phyloP scores from a whole-genome alignment of 202 grass and related monocot species.

The Elaeis oleifera region DNA sequence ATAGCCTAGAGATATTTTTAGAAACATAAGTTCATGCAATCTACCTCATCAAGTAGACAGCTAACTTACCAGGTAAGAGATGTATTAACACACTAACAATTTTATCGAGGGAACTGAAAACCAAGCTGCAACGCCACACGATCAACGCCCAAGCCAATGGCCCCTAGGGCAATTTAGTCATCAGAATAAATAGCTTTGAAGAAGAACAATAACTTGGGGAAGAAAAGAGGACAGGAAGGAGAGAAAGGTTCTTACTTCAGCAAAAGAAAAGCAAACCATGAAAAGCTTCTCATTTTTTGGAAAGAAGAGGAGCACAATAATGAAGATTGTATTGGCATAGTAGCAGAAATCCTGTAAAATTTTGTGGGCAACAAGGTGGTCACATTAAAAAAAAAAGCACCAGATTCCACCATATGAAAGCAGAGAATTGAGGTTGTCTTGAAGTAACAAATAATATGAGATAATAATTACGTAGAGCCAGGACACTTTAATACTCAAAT shows the following conservation, averaged over 20 bases:
- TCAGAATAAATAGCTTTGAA: background rate
- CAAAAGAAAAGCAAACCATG: conserved; percentile 99
- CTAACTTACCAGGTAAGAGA: conserved; percentile 81
- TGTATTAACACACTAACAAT: conserved; percentile 98
- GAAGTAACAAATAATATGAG: too few species aligned
- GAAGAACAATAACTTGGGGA: background rate
- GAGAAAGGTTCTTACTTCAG: conserved; percentile 60
- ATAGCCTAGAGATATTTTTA: too few species aligned
- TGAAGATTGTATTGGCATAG: conserved; percentile 92
- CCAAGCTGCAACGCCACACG: conserved; percentile 94
- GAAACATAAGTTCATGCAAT: too few species aligned
- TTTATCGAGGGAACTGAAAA: conserved; percentile 96
- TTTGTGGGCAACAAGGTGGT: too few species aligned
- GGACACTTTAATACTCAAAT: too few species aligned
- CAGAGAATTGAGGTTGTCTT: too few species aligned
- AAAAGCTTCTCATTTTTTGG: conserved; percentile 98
- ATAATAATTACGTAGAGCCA: too few species aligned
- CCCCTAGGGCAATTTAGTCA: conserved; percentile 45
- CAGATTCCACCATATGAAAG: background rate
- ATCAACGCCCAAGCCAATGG: conserved; percentile 97
- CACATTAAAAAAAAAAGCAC: background rate
- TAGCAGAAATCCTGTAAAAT: conserved; percentile 89
- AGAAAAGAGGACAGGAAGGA: conserved; percentile 4
- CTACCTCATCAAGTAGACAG: background rate
- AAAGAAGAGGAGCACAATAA: conserved; percentile 91